Evolutionary conservation across 2,329 filamentous ascomycete species (phyloP), one percentile per base, ranked within the genome.

Genomic region (Pseudocercospora fijiensis): DNA sequence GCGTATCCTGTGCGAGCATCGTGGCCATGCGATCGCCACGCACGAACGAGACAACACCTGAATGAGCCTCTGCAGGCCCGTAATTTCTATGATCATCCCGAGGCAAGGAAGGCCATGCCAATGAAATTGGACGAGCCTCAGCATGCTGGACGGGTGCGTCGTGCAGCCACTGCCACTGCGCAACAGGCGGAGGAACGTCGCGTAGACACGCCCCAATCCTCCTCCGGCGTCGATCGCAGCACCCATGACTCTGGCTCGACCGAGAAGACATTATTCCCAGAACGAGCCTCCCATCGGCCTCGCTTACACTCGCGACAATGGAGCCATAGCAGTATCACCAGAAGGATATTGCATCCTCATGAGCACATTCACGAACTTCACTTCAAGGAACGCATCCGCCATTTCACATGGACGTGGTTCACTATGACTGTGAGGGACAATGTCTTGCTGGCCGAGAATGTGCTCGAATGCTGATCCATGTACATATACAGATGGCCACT

Each of bases 391-490:
- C 77, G 86, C n/a, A 82, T 88, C 51, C 77, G 83, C 57, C 86
- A 88, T 76, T 83, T 87, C 67, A 88, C 86, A 0, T 94, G 90
- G 90, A 92, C 90, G 0, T 94, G 88, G 83, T 94, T 92, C 71
- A 91, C 90, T 0, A 77, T 86, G 73, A 86, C 84, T 0, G 72
- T 74, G 58, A 66, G 70, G 6, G 6, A 51, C 57, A 51, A 18
- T 20, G 18, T 6, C 20, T 27, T 43, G 10, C 49, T 55, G 7
- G 9, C 53, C 45, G 10, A 16, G n/a, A n/a, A 10, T 2, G 7
- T 18, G 5, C 18, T 27, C 18, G 8, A 20, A 57, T 22, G 53
- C 62, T 66, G 52, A 65, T 26, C 24, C n/a, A 80, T 7, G 16
- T 41, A n/a, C 5, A 2, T 41, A 91, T 91, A 71, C 89, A 90